A percentile compares a stretch with the other conserved stretches of the same genome.
These are phyloP conservation scores for Peltaster fructicola DNA, from an alignment of 2,329 filamentous ascomycete genomes.

Conservation along the genomic window DNA sequence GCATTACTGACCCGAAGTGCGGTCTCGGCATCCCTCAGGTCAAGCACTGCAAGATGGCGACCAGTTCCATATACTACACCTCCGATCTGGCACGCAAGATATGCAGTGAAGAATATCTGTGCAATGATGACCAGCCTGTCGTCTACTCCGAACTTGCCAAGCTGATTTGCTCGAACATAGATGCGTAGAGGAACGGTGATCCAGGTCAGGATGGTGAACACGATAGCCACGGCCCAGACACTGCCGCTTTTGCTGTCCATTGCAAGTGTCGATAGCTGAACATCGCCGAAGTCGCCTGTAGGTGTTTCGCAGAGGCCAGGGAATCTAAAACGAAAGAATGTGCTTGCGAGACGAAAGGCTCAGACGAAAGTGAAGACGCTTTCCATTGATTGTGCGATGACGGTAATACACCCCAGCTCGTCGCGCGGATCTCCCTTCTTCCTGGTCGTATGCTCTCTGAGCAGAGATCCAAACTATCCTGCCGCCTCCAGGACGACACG, in stretches of 20 bases:
- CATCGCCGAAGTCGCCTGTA: too few species aligned
- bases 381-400: too few species aligned
- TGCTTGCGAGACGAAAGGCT: too few species aligned
- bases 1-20: constrained; percentile 8
- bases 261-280: too few species aligned
- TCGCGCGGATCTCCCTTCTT: too few species aligned
- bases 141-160: constrained; percentile 23
- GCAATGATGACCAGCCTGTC: constrained; percentile 25
- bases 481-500: too few species aligned
- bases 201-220: constrained; percentile 24
- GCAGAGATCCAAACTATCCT: too few species aligned
- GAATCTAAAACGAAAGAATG: too few species aligned
- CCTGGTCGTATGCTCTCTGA: too few species aligned
- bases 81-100: constrained; percentile 22
- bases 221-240: constrained; percentile 9
- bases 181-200: constrained; percentile 20
- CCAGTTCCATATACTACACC: constrained; percentile 24
- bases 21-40: constrained; percentile 7
- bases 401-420: too few species aligned
- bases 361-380: too few species aligned
- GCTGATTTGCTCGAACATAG: constrained; percentile 20
- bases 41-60: constrained; percentile 19
- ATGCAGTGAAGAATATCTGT: constrained; percentile 22
- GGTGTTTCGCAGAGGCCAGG: too few species aligned
- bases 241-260: constrained; percentile 3